A percentile compares a stretch with the other conserved stretches of the same genome.
Evolutionary conservation across 2,329 filamentous ascomycete species (phyloP).

Genomic region (Fusarium coicis): DNA sequence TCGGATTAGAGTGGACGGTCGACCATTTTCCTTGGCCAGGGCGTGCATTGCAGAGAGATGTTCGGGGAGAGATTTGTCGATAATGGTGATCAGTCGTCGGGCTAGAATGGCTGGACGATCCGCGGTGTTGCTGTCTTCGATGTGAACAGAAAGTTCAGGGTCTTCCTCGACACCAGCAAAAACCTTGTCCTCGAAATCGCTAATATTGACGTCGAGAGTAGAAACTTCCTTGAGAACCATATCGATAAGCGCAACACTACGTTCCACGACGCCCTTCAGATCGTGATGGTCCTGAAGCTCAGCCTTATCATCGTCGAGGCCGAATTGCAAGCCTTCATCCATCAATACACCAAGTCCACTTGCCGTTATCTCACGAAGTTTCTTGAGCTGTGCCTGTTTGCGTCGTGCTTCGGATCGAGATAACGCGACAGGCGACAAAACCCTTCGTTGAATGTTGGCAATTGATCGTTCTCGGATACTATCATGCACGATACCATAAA

Average conservation of each 20-base stretch:
- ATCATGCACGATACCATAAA: conserved; percentile 83
- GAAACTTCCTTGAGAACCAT: conserved; percentile 80
- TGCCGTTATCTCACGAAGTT: conserved; percentile 82
- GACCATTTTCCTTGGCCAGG: conserved; percentile 74
- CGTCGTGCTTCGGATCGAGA: conserved; percentile 78
- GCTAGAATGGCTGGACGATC: conserved; percentile 71
- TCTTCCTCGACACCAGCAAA: conserved; percentile 72
- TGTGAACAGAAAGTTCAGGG: conserved; percentile 65
- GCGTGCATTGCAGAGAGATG: conserved; percentile 68
- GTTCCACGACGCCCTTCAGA: conserved; percentile 79
- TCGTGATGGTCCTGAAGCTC: conserved; percentile 61
- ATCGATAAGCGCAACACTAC: conserved; percentile 87
- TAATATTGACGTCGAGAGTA: conserved; percentile 68
- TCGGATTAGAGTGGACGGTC: conserved; percentile 78
- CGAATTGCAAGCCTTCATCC: conserved; percentile 82
- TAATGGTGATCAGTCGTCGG: conserved; percentile 73
- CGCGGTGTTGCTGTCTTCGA: conserved; percentile 57
- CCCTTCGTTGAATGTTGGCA: conserved; percentile 73
- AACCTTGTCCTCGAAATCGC: conserved; percentile 73
- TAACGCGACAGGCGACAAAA: conserved; percentile 82
- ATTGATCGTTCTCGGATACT: conserved; percentile 80
- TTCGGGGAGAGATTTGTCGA: conserved; percentile 74
- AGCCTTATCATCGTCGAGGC: conserved; percentile 67
- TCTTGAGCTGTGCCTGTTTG: conserved; percentile 78
- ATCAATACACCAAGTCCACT: conserved; percentile 88